Conservation (phyloP, 257 asterid genomes). For the Ehretia macrophylla region DNA sequence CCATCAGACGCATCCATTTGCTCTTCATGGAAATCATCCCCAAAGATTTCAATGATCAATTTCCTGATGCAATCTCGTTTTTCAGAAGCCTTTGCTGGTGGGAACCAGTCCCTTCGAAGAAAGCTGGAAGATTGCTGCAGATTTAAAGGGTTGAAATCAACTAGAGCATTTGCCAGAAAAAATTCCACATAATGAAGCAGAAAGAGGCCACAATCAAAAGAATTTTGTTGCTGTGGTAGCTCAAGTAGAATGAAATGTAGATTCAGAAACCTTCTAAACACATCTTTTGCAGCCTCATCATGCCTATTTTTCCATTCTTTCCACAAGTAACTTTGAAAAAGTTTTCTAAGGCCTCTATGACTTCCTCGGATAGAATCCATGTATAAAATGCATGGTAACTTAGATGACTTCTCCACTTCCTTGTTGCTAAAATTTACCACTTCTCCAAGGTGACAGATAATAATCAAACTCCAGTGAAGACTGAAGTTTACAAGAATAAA, state of each 20-base stretch:
- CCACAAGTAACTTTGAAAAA: slow-evolving; percentile 64
- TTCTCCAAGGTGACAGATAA: slow-evolving; percentile 87
- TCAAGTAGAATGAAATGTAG: slow-evolving; percentile 47
- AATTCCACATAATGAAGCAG: slow-evolving; percentile 83
- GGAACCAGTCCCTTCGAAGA: slow-evolving; percentile 65
- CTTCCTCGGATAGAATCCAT: slow-evolving; percentile 83
- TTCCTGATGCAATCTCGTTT: slow-evolving; percentile 61
- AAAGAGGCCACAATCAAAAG: slow-evolving; percentile 86
- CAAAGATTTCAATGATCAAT: slow-evolving; percentile 40
- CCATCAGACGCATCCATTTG: slow-evolving; percentile 20
- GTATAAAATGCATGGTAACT: slow-evolving; percentile 75
- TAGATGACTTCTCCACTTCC: slow-evolving; percentile 30
- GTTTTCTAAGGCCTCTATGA: slow-evolving; percentile 60
- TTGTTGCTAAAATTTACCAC: slow-evolving; percentile 46
- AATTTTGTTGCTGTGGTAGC: slow-evolving; percentile 92
- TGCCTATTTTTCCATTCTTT: slow-evolving; percentile 81
- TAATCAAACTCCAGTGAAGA: slow-evolving; percentile 94
- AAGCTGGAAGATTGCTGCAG: slow-evolving; percentile 23
- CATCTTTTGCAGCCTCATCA: slow-evolving; percentile 31
- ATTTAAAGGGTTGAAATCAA: slow-evolving; percentile 25
- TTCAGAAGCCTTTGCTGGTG: slow-evolving; percentile 72
- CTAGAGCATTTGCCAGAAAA: slow-evolving; percentile 56
- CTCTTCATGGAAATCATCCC: slow-evolving; percentile 35
- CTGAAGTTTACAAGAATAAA: slow-evolving; percentile 90
- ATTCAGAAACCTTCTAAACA: slow-evolving; percentile 38